Base-by-base conservation (phyloP, 139 green algal genomes). In the Closterium sp. region DNA sequence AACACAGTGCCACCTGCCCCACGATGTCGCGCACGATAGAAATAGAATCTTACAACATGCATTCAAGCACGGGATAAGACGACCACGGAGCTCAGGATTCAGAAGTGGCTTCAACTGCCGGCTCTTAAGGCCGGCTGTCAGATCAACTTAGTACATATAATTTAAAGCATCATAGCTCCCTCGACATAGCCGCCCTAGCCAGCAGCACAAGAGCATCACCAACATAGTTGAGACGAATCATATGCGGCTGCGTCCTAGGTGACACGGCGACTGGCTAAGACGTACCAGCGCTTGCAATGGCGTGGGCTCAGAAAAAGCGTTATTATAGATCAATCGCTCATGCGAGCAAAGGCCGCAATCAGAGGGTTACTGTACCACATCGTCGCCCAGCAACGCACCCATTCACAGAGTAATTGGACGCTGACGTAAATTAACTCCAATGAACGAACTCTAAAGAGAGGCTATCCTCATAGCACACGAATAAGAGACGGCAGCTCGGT, bases 21-120 rank as follows among this genome's bases (percentile, higher is more conserved):
- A 99, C 98, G 85, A 99, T 99, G 91, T 96, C 96, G 16, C 97
- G 91, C 89, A 99, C 98, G n/a, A n/a, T n/a, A n/a, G n/a, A n/a
- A n/a, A n/a, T n/a, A n/a, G n/a, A n/a, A n/a, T n/a, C n/a, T n/a
- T n/a, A n/a, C n/a, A n/a, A n/a, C n/a, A n/a, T n/a, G n/a, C n/a
- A n/a, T n/a, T n/a, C n/a, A n/a, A n/a, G n/a, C n/a, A n/a, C n/a
- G n/a, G n/a, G n/a, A n/a, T n/a, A n/a, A n/a, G n/a, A n/a, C n/a
- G n/a, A n/a, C n/a, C n/a, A 69, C 23, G 8, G 10, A 69, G 43
- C 43, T 69, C 43, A 69, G 43, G 12, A 69, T 69, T 69, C 43
- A 69, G 23, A 1, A 69, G 21, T 69, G 43, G 23, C 43, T 87
- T 87, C 32, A 34, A 34, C 84, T 34, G 9, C 84, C 31, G 9